These are phyloP conservation scores for Penicillium parvum DNA, from an alignment of 495 filamentous ascomycete species.

Conservation along the genomic window DNA sequence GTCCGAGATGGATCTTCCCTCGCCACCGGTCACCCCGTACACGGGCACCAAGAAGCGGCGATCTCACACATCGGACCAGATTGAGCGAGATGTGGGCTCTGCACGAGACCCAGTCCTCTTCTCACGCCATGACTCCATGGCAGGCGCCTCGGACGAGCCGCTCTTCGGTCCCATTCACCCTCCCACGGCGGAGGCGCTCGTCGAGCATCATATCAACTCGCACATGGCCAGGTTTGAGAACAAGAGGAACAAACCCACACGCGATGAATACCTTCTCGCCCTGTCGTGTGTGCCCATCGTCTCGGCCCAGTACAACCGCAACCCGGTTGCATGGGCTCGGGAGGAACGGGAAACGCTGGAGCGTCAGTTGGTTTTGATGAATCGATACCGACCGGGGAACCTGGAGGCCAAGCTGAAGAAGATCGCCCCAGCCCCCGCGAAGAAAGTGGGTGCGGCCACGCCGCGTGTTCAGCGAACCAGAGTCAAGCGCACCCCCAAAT, in stretches of 20 bases:
- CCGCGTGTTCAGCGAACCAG: slow-evolving; percentile 33
- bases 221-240: slow-evolving; percentile 53
- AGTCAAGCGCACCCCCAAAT: slow-evolving; percentile 44
- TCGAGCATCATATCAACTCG: slow-evolving; percentile 64
- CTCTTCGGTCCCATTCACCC: slow-evolving; percentile 51
- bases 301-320: slow-evolving; percentile 51
- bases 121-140: slow-evolving; percentile 43
- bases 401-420: slow-evolving; percentile 39
- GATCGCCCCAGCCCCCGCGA: slow-evolving; percentile 45
- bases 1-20: slow-evolving; percentile 54
- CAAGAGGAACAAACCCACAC: slow-evolving; percentile 57
- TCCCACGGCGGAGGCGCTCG: slow-evolving; percentile 47
- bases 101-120: slow-evolving; percentile 60
- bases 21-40: slow-evolving; percentile 69
- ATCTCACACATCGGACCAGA: slow-evolving; percentile 39
- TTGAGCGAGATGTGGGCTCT: slow-evolving; percentile 31
- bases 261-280: slow-evolving; percentile 65
- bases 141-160: slow-evolving; percentile 47
- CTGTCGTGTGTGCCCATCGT: slow-evolving; percentile 65
- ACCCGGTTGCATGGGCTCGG: slow-evolving; percentile 57
- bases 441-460: slow-evolving; percentile 25
- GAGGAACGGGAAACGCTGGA: slow-evolving; percentile 60
- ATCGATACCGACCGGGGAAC: slow-evolving; percentile 30
- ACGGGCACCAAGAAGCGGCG: slow-evolving; percentile 50
- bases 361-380: slow-evolving; percentile 43